Conservation (phyloP, 345 rosid species). For the Populus euphratica region DNA sequence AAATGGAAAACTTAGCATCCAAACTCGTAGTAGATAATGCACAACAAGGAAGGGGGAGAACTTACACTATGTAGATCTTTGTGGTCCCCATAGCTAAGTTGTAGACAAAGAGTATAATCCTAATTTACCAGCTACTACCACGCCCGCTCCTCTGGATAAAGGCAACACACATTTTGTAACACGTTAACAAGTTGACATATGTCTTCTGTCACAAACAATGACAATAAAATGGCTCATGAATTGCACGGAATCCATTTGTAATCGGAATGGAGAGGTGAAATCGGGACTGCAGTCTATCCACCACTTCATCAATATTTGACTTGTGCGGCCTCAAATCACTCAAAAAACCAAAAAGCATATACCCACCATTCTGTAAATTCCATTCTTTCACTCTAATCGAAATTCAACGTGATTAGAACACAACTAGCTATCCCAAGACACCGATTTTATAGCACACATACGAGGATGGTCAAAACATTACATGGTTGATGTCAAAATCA, state of each 20-base stretch:
- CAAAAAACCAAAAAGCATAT: background rate
- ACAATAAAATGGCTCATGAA: background rate
- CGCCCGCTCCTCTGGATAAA: background rate
- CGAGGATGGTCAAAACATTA: background rate
- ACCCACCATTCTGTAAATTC: background rate
- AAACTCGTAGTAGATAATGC: background rate
- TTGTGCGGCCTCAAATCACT: background rate
- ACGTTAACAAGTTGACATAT: background rate
- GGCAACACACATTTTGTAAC: background rate
- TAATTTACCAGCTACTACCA: background rate
- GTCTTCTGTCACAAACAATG: background rate
- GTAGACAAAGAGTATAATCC: background rate
- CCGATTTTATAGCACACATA: background rate
- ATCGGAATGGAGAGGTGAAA: background rate
- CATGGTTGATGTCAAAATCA: background rate
- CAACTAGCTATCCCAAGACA: background rate
- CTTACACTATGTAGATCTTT: conserved; percentile 22
- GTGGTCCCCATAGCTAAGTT: conserved; percentile 13
- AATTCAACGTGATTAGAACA: background rate
- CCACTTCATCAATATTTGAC: background rate
- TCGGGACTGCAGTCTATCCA: background rate
- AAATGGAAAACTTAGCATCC: no score
- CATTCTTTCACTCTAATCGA: background rate
- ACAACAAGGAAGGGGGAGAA: background rate
- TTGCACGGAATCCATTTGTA: background rate